Base-by-base conservation (phyloP, 2,329 filamentous ascomycete species). In the Microdochium nivale region DNA sequence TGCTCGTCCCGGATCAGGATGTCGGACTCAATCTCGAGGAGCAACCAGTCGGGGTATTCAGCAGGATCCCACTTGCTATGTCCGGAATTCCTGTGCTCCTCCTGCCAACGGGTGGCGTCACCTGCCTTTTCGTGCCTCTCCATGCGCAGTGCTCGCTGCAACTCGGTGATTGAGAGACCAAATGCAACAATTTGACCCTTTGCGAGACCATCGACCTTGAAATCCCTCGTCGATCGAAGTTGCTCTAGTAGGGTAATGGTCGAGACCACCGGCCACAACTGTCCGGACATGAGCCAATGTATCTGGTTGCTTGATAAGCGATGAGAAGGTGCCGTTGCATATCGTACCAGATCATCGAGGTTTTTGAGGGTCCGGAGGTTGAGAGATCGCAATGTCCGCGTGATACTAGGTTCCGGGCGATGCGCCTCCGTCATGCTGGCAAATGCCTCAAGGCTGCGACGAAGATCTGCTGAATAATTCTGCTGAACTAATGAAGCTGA, bases 11-110 rank as follows among this genome's bases (percentile, higher is more conserved):
- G 76, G 50, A 88, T 81, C 25, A 84, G 68, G 2, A 88, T 63
- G 53, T 86, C 75, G 0, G 76, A 71, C 49, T 88, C 85, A 14
- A 88, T 76, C 55, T 88, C 84, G 0, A 89, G 64, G 0, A 88
- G 67, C 0, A 88, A 62, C 79, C 83, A 87, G 58, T 88, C 84
- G 0, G 81, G 71, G 30, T 75, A 62, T 0, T 79, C 65, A 0
- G 61, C n/a, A 0, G 80, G 76, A 2, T 69, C 59, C 83, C 83
- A 87, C 27, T 82, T 79, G 0, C 58, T 60, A 57, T 86, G 83
- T 0, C 79, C 81, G 0, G 35, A 30, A 48, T 77, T 79, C 0
- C 51, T 52, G 13, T 63, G 56, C 53, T 84, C 79, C 3, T 78
- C 73, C 1, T 57, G 37, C 1, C 66, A 57, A 61, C 60, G 58